Base-by-base conservation (phyloP, 371 early-diverging fungal species). In the Entomophthora muscae region DNA sequence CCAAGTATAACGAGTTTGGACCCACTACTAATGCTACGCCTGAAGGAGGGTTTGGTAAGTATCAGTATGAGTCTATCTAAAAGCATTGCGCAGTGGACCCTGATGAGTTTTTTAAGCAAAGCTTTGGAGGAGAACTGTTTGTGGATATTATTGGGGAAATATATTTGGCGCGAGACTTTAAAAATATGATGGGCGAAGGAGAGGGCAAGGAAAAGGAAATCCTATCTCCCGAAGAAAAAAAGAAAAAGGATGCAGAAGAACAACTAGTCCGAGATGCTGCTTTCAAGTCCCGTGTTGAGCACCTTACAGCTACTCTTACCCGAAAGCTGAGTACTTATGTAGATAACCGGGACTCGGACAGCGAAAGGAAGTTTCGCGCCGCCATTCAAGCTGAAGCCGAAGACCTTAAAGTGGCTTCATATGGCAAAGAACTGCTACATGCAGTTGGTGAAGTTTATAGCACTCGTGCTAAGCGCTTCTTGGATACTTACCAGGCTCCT, bases 91-190 rank as follows among this genome's bases (percentile, higher is more conserved):
- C 70, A 81, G 78, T 87, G 56, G 92, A 96, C 66, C 93, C 97
- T 2, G 83, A 86, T 63, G 86, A 84, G 56, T 94, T 97, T 78
- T 97, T 97, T 76, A 83, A 82, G 66, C 86, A 89, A 73, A 84
- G 89, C 63, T 97, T 97, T 80, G 93, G 94, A 61, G 95, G 95
- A 28, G 95, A 93, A 69, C 82, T 84, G 61, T 97, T 97, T 75
- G 82, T 82, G 21, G 88, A 90, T 71, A 83, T 93, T 67, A 93
- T 97, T 73, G 97, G 97, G 26, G 95, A 95, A 69, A 91, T 97
- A 32, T 89, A 89, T n/a, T 90, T 97, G 63, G 91, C 91, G 27
- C 75, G 80, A 55, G 93, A 93, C 66, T 88, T 97, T 76, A 79
- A 81, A 57, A 86, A 89, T 52, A 89, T 89, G 30, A 71, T 89